A percentile compares a stretch with the other conserved stretches of the same genome.
These are phyloP conservation scores for Cystobasidium tubakii DNA, from an alignment of 768 basidiomycete species.

Conservation along the genomic window DNA sequence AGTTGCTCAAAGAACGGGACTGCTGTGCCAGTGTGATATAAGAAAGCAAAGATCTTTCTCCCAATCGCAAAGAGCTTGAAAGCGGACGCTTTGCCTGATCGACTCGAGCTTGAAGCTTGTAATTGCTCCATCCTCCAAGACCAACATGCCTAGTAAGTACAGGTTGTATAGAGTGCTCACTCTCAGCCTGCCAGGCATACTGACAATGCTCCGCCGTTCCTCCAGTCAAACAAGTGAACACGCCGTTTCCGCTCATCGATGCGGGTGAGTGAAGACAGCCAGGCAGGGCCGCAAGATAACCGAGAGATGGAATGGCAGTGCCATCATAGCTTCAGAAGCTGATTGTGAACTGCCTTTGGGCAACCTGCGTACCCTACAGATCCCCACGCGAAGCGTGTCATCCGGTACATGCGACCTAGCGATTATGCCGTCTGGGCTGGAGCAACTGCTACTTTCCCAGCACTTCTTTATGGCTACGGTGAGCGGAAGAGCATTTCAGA, in stretches of 20 bases:
- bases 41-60: background rate
- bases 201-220: background rate
- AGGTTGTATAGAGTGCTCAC: background rate
- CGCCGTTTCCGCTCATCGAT: conserved; percentile 86
- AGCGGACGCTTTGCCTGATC: background rate
- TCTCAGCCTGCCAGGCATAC: background rate
- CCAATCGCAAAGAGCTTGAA: conserved; percentile 3
- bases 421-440: conserved; percentile 83
- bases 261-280: conserved; percentile 46
- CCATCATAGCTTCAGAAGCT: background rate
- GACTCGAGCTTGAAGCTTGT: background rate
- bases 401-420: conserved; percentile 77
- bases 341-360: background rate
- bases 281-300: background rate
- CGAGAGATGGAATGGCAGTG: background rate
- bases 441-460: conserved; percentile 72
- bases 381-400: conserved; percentile 78
- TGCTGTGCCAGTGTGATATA: background rate
- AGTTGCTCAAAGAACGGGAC: background rate
- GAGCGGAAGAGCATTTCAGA: conserved; percentile 46
- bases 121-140: background rate
- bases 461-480: conserved; percentile 78
- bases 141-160: background rate
- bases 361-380: conserved; percentile 56
- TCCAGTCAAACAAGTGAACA: conserved; percentile 32